A percentile compares a stretch with the other conserved stretches of the same genome.
These are phyloP conservation scores for Eucalyptus melliodora DNA, from an alignment of 345 rosid genomes.

Conservation along the genomic window DNA sequence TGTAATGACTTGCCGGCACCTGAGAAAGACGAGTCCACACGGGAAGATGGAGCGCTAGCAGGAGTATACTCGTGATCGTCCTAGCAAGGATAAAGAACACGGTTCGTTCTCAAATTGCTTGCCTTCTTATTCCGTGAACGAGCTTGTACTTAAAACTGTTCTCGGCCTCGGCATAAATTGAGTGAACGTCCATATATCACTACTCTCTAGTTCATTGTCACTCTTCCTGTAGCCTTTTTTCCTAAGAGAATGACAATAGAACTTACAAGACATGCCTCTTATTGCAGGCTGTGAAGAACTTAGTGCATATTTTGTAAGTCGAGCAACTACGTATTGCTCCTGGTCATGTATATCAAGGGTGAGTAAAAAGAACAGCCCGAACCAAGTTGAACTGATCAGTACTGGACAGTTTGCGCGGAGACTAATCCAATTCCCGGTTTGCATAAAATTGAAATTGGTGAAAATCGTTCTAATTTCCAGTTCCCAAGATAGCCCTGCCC, in stretches of 20 bases:
- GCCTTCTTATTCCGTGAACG: neutral
- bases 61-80: neutral
- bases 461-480: neutral
- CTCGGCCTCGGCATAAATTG: neutral
- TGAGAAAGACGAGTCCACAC: neutral
- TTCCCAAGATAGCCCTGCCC: too few relatives aligned
- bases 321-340: neutral
- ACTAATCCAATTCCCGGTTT: too few relatives aligned
- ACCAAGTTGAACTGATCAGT: too few relatives aligned
- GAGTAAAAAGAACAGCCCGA: too few relatives aligned
- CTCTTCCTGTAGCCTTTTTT: neutral
- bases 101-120: neutral
- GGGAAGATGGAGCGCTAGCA: neutral
- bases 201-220: neutral
- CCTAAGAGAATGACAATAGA: neutral
- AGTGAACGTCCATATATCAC: neutral
- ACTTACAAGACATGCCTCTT: neutral
- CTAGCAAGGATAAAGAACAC: neutral
- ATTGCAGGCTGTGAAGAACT: neutral
- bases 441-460: accelerated
- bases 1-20: neutral
- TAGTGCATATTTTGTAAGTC: neutral
- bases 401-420: accelerated
- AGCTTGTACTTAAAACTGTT: neutral
- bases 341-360: neutral